Percentiles rank a stretch among this genome's conserved stretches.
Evolutionary conservation across 306 rosid species (phyloP).

Genomic region (Glycine soja): DNA sequence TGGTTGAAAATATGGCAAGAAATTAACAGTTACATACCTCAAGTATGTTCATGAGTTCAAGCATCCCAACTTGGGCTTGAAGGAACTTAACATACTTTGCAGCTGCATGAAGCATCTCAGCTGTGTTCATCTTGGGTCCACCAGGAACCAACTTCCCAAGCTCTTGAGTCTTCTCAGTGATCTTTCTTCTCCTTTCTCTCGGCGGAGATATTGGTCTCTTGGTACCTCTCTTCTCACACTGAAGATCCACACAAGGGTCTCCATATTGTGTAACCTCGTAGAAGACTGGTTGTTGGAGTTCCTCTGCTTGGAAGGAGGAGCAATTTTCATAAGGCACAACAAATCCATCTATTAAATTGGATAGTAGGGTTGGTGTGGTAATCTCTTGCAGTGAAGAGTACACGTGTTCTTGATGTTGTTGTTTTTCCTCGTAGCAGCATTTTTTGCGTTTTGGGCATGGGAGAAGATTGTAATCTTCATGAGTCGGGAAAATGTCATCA

Average conservation of each 20-base stretch:
- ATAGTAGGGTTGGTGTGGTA: not conserved
- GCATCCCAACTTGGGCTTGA: conserved; percentile 72
- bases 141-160: conserved; percentile 84
- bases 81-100: conserved; percentile 75
- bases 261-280: not conserved
- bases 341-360: conserved; percentile 36
- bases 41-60: conserved; percentile 54
- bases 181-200: conserved; percentile 81
- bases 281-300: not conserved
- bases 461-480: not conserved
- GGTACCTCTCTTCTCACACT: not conserved
- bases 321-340: not conserved
- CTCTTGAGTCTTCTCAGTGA: conserved; percentile 79
- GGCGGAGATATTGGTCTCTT: conserved; percentile 58
- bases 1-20: not conserved
- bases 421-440: not conserved
- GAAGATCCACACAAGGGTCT: not conserved
- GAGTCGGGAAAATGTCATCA: conserved; percentile 25
- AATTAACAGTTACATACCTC: conserved; percentile 48
- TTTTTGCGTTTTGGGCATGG: conserved; percentile 54
- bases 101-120: conserved; percentile 85
- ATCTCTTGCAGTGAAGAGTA: not conserved
- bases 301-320: not conserved
- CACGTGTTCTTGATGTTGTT: not conserved
- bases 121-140: conserved; percentile 86